A percentile compares a stretch with the other conserved stretches of the same genome.
phyloP scores from a whole-genome alignment of 164 flowering plant genomes.

The Vitis vinifera region DNA sequence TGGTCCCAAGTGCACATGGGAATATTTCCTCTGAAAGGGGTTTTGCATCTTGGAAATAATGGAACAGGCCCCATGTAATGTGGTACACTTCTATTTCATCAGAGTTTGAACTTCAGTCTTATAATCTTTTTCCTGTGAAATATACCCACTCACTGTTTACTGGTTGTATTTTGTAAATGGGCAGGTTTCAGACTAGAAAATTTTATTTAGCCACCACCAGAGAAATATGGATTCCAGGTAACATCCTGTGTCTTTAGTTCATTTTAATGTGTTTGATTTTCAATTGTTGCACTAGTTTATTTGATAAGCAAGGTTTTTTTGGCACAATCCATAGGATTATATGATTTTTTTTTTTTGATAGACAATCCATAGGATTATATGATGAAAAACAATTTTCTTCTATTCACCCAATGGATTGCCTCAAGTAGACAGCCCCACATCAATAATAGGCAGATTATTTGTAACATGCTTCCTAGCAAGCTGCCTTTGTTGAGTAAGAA shows the following conservation, averaged over 20 bases:
- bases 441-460: too few relatives aligned
- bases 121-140: not conserved
- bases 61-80: not conserved
- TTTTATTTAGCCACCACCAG: not conserved
- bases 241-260: not conserved
- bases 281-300: not conserved
- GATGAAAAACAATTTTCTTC: not conserved
- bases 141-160: conserved; percentile 1
- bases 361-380: not conserved
- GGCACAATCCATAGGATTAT: not conserved
- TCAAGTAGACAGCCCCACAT: not conserved
- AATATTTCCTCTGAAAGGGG: not conserved
- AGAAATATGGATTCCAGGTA: not conserved
- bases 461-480: not conserved
- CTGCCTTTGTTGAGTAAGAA: not conserved
- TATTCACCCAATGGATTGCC: not conserved
- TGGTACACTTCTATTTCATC: not conserved
- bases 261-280: not conserved
- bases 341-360: too few relatives aligned
- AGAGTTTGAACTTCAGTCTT: not conserved
- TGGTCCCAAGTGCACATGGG: not conserved
- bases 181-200: not conserved
- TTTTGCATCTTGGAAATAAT: not conserved
- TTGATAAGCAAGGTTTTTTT: not conserved
- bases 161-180: not conserved